Conservation (phyloP, 2,329 filamentous ascomycete species). For the Exophiala phaeomuriformis region DNA sequence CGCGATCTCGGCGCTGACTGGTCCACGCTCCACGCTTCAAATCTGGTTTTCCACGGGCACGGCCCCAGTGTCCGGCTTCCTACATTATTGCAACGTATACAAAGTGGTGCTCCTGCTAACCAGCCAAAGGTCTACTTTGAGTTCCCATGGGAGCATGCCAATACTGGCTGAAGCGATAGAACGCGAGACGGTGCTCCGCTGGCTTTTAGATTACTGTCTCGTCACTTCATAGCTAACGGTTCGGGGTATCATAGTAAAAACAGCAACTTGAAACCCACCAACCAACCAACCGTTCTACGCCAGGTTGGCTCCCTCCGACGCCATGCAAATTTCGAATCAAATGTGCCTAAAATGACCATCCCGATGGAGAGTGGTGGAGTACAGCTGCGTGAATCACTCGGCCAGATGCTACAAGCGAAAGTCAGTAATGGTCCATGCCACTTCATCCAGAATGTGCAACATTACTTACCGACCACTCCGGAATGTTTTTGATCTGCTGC, state of each 20-base stretch:
- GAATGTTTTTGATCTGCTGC: constrained; percentile 81
- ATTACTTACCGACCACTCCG: constrained; percentile 69
- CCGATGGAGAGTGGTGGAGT: background rate
- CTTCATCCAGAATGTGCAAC: background rate
- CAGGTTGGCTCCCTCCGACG: background rate
- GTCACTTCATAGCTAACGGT: background rate
- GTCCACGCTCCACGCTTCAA: background rate
- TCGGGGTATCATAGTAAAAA: constrained; percentile 9
- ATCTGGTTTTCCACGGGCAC: background rate
- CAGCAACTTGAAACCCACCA: background rate
- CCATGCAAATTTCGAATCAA: background rate
- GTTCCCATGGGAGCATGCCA: too few relatives aligned
- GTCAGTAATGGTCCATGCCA: constrained; percentile 2
- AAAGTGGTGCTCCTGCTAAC: too few relatives aligned
- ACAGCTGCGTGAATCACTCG: constrained; percentile 28
- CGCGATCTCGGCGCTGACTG: background rate
- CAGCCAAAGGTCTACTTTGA: too few relatives aligned
- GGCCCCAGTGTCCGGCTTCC: background rate
- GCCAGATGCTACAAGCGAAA: constrained; percentile 34
- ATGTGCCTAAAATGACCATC: background rate
- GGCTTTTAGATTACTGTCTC: too few relatives aligned
- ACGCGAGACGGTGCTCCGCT: too few relatives aligned
- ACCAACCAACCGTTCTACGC: background rate
- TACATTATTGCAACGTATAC: too few relatives aligned
- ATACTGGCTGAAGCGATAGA: too few relatives aligned